Evolutionary conservation across 495 filamentous ascomycete genomes (phyloP).

Genomic region (Podospora pseudopauciseta): DNA sequence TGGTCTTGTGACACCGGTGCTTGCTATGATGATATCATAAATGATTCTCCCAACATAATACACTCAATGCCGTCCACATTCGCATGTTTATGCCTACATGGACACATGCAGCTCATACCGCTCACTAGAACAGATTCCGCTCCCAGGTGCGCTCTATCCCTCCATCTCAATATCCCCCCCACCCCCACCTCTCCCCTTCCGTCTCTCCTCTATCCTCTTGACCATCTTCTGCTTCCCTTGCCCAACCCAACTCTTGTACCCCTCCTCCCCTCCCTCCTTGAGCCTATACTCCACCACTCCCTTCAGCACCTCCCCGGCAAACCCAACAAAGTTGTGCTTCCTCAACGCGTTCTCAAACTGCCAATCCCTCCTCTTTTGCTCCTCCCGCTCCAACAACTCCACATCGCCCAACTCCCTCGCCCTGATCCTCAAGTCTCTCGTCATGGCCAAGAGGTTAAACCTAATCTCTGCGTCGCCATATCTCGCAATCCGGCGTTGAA

Average conservation of each 20-base stretch:
- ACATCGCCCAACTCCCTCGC: conserved; percentile 80
- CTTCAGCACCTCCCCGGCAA: conserved; percentile 87
- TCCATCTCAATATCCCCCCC: conserved; percentile 45
- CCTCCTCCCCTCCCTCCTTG: conserved; percentile 56
- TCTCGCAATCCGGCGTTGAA: conserved; percentile 76
- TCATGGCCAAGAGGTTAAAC: conserved; percentile 94
- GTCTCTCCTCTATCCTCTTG: conserved; percentile 56
- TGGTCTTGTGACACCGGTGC: background rate
- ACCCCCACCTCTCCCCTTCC: conserved; percentile 35
- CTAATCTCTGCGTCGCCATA: conserved; percentile 86
- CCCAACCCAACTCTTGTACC: conserved; percentile 76
- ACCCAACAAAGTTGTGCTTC: conserved; percentile 93
- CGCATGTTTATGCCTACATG: no score
- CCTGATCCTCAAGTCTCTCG: conserved; percentile 68
- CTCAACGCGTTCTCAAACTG: conserved; percentile 93
- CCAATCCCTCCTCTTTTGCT: conserved; percentile 82
- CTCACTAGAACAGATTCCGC: no score
- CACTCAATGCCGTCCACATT: no score
- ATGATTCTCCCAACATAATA: background rate
- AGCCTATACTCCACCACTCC: conserved; percentile 73
- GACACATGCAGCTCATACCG: no score
- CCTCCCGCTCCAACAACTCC: conserved; percentile 74
- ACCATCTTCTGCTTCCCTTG: conserved; percentile 67
- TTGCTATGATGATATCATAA: background rate
- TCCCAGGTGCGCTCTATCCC: conserved; percentile 21